Base-by-base conservation (phyloP, 2,329 filamentous ascomycete species). In the Xylariaceae sp. region DNA sequence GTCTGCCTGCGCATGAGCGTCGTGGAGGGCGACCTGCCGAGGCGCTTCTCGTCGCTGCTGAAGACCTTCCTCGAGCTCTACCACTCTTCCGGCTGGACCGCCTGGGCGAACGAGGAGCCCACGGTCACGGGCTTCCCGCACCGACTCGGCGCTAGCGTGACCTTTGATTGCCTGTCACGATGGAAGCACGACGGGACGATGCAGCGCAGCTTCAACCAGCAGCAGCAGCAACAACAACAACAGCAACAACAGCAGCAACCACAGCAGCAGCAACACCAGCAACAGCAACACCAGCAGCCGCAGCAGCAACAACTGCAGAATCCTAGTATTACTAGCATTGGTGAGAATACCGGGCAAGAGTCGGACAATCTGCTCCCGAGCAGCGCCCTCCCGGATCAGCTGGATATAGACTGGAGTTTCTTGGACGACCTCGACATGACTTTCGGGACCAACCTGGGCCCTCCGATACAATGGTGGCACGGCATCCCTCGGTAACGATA, bases 141-240 rank as follows among this genome's bases (percentile, higher is more conserved):
- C 42, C 66, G 73, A 1, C 62, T 75, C 4, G 65, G 67, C 12
- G 70, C 70, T 3, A 68, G 70, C 34, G 59, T 74, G 21, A 67
- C 67, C 4, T 71, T 70, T 43, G 71, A 70, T 48, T 76, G 71
- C 44, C 57, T 77, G 5, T 56, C 63, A 23, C 56, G 64, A 24
- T 76, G 69, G 67, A 73, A 59, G 40, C 45, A 43, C 21, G 59
- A 57, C 31, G 47, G 50, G 19, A 33, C 43, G 16, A 21, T 40
- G 17, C 39, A 33, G 27, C 44, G 39, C 19, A 16, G 35, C 11
- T 9, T 19, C 40, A 26, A 40, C 9, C 18, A 19, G 7, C 14
- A 36, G 29, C 34, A 41, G 19, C 41, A 43, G 17, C 40, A 37
- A 15, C 40, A 43, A 26, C 45, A 44, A 23, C 16, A 34, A 31